phyloP scores from a whole-genome alignment of 1,139 yeast species.

The Debaryomycetaceae sp. region DNA sequence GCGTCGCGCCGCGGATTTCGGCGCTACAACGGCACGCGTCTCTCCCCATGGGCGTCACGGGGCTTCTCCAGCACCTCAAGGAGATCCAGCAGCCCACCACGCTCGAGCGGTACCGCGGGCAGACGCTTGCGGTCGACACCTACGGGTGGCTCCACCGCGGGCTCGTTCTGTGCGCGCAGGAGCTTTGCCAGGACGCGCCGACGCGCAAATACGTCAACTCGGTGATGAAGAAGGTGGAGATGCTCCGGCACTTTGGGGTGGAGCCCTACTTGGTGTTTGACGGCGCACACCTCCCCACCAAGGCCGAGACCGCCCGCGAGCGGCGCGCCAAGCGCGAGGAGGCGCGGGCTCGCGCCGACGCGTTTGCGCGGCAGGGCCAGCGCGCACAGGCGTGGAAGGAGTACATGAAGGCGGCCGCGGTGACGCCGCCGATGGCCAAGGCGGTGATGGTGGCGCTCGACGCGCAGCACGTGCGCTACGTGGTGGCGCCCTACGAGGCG shows the following conservation, averaged over 20 bases:
- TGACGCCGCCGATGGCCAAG: slow-evolving; percentile 90
- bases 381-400: slow-evolving; percentile 58
- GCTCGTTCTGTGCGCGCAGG: slow-evolving; percentile 77
- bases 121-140: slow-evolving; percentile 86
- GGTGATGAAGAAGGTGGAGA: slow-evolving; percentile 56
- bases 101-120: slow-evolving; percentile 62
- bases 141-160: slow-evolving; percentile 97
- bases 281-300: slow-evolving; percentile 83
- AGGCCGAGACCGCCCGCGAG: slow-evolving; percentile 66
- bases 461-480: slow-evolving; percentile 53
- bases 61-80: slow-evolving; percentile 69
- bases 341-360: slow-evolving; percentile 54
- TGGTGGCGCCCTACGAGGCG: slow-evolving; percentile 98
- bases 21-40: no score
- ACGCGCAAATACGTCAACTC: slow-evolving; percentile 64
- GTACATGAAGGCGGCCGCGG: slow-evolving; percentile 77
- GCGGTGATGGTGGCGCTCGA: slow-evolving; percentile 73
- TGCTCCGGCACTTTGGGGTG: slow-evolving; percentile 66
- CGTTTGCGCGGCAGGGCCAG: slow-evolving; percentile 49
- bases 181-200: slow-evolving; percentile 66
- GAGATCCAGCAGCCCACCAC: slow-evolving; percentile 62
- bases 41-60: slow-evolving; percentile 81
- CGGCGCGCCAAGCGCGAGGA: slow-evolving; percentile 54
- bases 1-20: no score
- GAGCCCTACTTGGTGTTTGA: slow-evolving; percentile 90